Evolutionary conservation across 108 stramenopile species (phyloP).

Genomic region (Discostella stelligeroides): DNA sequence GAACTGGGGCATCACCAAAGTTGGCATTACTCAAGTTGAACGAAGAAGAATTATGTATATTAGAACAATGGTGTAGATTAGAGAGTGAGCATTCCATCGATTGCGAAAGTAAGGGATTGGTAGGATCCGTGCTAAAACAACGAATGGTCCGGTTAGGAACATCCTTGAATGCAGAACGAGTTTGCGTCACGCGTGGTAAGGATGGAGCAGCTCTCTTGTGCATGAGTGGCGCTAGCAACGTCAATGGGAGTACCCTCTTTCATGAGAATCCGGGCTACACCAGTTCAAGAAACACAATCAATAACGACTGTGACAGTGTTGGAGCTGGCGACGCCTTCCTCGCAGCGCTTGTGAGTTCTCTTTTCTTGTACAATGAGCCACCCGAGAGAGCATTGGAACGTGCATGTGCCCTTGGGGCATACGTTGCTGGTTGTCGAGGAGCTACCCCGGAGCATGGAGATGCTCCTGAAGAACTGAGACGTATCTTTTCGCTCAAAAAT

Average conservation of each 20-base stretch:
- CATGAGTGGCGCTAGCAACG: neutral
- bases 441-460: constrained; percentile 48
- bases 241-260: constrained; percentile 5
- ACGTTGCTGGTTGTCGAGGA: constrained; percentile 45
- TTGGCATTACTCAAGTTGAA: constrained; percentile 54
- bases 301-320: constrained; percentile 40
- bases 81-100: no score
- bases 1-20: constrained; percentile 5
- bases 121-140: constrained; percentile 19
- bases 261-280: constrained; percentile 34
- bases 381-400: constrained; percentile 20
- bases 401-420: constrained; percentile 46
- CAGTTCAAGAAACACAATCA: neutral
- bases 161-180: constrained; percentile 29
- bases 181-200: constrained; percentile 50
- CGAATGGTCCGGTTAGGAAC: constrained; percentile 39
- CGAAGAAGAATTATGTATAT: constrained; percentile 44
- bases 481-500: constrained; percentile 28
- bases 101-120: constrained; percentile 13
- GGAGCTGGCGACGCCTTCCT: constrained; percentile 55
- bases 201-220: constrained; percentile 47
- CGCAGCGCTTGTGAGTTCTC: constrained; percentile 37
- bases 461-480: constrained; percentile 42
- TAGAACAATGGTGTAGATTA: constrained; percentile 42
- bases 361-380: constrained; percentile 28